Conservation (phyloP, 1,139 yeast species). For the Pichia sp. region DNA sequence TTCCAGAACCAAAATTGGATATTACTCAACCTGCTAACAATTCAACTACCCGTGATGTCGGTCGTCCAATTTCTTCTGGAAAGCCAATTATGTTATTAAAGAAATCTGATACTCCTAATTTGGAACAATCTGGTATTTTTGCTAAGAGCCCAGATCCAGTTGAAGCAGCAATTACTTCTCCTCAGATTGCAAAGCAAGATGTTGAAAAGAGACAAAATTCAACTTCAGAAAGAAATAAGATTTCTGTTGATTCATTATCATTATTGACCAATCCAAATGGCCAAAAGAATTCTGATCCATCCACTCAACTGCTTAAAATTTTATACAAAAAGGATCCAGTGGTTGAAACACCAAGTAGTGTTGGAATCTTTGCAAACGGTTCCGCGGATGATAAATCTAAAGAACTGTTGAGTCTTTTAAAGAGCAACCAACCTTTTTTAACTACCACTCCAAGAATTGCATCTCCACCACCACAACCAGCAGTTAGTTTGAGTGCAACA, state of each 20-base stretch:
- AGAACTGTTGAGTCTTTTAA: slow-evolving; percentile 11
- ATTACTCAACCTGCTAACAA: slow-evolving; percentile 24
- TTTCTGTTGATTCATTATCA: slow-evolving; percentile 10
- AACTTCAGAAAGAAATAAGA: slow-evolving; percentile 1
- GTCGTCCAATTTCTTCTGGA: slow-evolving; percentile 6
- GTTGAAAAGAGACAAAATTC: slow-evolving; percentile 1
- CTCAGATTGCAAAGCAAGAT: background rate
- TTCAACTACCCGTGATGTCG: slow-evolving; percentile 10
- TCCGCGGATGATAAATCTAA: slow-evolving; percentile 1
- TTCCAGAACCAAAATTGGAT: slow-evolving; percentile 11
- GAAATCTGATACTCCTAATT: slow-evolving; percentile 13
- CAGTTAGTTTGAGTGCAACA: slow-evolving; percentile 9
- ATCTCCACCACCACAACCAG: slow-evolving; percentile 9
- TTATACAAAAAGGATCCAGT: slow-evolving; percentile 6
- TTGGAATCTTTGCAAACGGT: background rate
- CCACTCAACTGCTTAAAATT: slow-evolving; percentile 12
- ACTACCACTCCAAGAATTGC: slow-evolving; percentile 13
- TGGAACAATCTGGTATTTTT: background rate
- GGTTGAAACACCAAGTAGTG: background rate
- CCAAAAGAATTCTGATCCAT: slow-evolving; percentile 12
- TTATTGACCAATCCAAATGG: slow-evolving; percentile 16
- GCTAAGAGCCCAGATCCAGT: background rate
- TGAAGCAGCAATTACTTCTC: background rate
- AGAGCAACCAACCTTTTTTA: background rate
- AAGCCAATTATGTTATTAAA: slow-evolving; percentile 22